A percentile compares a stretch with the other conserved stretches of the same genome.
Conservation (phyloP, 768 basidiomycete genomes). For the Rhodotorula graminis region DNA sequence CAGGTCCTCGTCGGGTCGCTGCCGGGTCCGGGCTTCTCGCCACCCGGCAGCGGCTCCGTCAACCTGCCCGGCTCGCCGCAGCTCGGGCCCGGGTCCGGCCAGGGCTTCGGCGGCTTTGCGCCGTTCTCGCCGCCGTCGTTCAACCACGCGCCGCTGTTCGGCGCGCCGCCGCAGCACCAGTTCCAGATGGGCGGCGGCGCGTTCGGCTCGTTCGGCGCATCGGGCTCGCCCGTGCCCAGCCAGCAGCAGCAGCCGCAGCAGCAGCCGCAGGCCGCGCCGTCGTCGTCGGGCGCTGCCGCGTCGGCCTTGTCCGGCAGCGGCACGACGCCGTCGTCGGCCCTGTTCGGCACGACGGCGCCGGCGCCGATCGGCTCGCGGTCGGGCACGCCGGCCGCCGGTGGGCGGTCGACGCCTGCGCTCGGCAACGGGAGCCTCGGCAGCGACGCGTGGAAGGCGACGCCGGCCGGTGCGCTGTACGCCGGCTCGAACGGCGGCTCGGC, state of each 20-base stretch:
- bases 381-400: slow-evolving; percentile 11
- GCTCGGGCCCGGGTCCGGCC: not conserved
- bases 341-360: slow-evolving; percentile 12
- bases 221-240: not conserved
- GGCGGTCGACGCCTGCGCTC: slow-evolving; percentile 9
- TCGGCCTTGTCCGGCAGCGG: too few species aligned
- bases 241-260: not conserved
- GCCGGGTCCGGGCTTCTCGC: slow-evolving; percentile 18
- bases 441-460: slow-evolving; percentile 28
- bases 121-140: slow-evolving; percentile 32
- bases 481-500: not conserved
- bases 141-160: slow-evolving; percentile 28
- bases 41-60: slow-evolving; percentile 21
- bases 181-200: not conserved
- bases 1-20: not conserved
- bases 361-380: slow-evolving; percentile 26
- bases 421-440: slow-evolving; percentile 25
- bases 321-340: slow-evolving; percentile 1
- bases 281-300: not conserved
- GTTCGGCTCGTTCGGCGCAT: not conserved
- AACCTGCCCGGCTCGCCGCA: slow-evolving; percentile 8
- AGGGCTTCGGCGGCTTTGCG: slow-evolving; percentile 32
- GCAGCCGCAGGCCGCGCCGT: not conserved
- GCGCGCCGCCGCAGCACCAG: slow-evolving; percentile 10
- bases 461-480: not conserved